These are phyloP conservation scores for Linanthus parryae DNA, from an alignment of 148 eudicot species.

Conservation along the genomic window DNA sequence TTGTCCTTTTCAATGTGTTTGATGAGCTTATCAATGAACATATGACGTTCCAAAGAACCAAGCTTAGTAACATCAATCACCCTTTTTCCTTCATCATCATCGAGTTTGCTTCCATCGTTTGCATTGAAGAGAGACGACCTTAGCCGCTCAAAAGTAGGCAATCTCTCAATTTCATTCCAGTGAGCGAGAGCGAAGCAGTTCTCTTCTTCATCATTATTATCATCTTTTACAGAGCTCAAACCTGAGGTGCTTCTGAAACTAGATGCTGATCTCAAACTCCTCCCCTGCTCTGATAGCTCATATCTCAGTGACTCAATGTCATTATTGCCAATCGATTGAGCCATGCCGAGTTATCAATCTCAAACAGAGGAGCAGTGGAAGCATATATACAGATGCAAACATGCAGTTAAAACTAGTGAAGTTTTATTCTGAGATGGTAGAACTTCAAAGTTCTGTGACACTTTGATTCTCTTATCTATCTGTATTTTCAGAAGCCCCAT, in stretches of 20 bases:
- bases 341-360: slow-evolving; percentile 19
- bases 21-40: slow-evolving; percentile 74
- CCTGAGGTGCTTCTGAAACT: slow-evolving; percentile 32
- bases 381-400: neutral
- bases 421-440: too few species aligned
- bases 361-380: too few species aligned
- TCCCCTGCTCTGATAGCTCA: slow-evolving; percentile 42
- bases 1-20: slow-evolving; percentile 77
- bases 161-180: slow-evolving; percentile 64
- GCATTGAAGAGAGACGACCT: slow-evolving; percentile 57
- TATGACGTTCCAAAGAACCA: slow-evolving; percentile 54
- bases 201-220: slow-evolving; percentile 34
- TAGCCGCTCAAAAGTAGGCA: slow-evolving; percentile 66
- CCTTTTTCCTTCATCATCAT: slow-evolving; percentile 35
- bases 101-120: slow-evolving; percentile 19
- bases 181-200: slow-evolving; percentile 27
- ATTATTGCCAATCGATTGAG: slow-evolving; percentile 26
- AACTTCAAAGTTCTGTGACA: too few species aligned
- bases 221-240: too few species aligned
- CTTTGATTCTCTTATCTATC: too few species aligned
- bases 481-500: too few species aligned
- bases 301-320: slow-evolving; percentile 28
- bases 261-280: slow-evolving; percentile 36
- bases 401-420: neutral
- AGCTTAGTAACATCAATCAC: slow-evolving; percentile 61